Evolutionary conservation across 257 asterid species (phyloP), one percentile per base, ranked within the genome.

Genomic region (Gentiana straminea): DNA sequence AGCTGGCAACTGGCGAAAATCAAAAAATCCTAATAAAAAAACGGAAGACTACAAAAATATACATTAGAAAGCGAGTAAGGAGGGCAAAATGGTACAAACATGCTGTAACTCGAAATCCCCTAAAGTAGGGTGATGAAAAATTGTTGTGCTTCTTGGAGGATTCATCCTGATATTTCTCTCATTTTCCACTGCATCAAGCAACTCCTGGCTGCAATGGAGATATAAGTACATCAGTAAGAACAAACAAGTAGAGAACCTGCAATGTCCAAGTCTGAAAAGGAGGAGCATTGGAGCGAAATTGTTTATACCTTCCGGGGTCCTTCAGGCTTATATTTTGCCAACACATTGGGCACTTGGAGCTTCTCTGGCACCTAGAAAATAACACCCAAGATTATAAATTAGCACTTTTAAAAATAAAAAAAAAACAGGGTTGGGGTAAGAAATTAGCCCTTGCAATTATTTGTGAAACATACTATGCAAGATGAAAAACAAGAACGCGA

Each of bases 301-400:
- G 24, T 13, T 3, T 39, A 3, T 57, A 89, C 97, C 95, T 73
- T 85, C 75, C 74, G 37, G 94, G 90, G 66, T 89, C 95, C 78
- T 86, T 89, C 79, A 89, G 64, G 71, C 84, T 78, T 68, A 89
- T 77, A 45, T 77, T 13, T 59, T 83, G 97, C 97, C 90, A 89
- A 70, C 97, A 89, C 94, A 89, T 89, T 32, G 97, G 97, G 76
- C 95, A 89, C 64, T 89, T 86, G 56, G 95, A 78, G 70, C 97
- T 81, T 81, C 95, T 79, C 74, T 86, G 97, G 60, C 95, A 83
- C 97, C 95, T 89, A 56, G 13, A 71, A 35, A 64, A 63, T 32
- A 36, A 49, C 46, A 55, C 34, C 59, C 34, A 49, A 49, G 15
- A 24, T 24, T 24, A 24, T 24, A 24, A 24, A 24, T 24, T 24